Evolutionary conservation across 73 alveolate species (phyloP), one percentile per base, ranked within the genome.

Genomic region (Paraurostyla sp.): DNA sequence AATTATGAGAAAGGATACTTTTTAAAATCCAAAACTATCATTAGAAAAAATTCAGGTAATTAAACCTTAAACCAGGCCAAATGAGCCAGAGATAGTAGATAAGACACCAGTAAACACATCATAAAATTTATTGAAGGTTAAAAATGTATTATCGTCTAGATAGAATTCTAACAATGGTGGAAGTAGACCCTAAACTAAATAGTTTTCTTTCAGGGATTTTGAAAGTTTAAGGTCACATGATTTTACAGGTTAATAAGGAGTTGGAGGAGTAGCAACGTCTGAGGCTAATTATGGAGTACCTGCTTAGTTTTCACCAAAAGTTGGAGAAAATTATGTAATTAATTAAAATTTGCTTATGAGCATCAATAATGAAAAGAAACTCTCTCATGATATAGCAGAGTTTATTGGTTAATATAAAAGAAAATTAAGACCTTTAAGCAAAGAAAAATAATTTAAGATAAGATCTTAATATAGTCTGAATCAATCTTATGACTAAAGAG

Each of bases 141-240:
- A 65, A 38, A 11, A 15, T 65, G 58, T 11, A 32, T 22, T 13
- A 32, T 30, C 22, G 2, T 59, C 49, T 11, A 23, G 41, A 65
- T 40, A 38, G 18, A 59, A 23, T 29, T 27, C 6, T 30, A 59
- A 59, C 43, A 30, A 30, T 25, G 42, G 25, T n/a, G 41, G 32
- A 23, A 4, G 30, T 9, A 65, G 56, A 65, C 11, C 46, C 2
- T 58, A 32, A 38, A 15, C 59, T 38, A 65, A 65, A 40, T 38
- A 65, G 41, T 38, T 65, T n/a, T 22, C 82, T 16, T 65, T 65
- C 38, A 65, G 82, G 41, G 82, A 65, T 33, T 65, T 65, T 65
- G 82, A 65, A 33, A 65, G 82, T 65, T 9, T 65, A 7, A 65
- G 82, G 42, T 65, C 82, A 0, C 16, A 58, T 18, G 82, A 65